Conservation (phyloP, 2,329 filamentous ascomycete genomes). For the Aschersonia sp. region DNA sequence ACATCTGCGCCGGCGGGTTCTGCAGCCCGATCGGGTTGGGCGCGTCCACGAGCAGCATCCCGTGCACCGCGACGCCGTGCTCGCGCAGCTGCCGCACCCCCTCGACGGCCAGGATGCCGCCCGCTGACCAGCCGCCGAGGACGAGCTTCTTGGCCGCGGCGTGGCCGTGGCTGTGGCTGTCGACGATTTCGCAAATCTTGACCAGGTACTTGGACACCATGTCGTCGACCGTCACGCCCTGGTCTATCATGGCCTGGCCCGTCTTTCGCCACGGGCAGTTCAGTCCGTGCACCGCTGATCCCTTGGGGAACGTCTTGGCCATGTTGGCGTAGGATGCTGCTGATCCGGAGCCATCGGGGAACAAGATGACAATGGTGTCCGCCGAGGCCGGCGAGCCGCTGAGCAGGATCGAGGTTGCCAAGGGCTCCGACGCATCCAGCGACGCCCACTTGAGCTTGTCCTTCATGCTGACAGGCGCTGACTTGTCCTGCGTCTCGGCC, state of each 20-base stretch:
- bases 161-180: background rate
- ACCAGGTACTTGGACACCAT: conserved; percentile 25
- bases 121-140: conserved; percentile 62
- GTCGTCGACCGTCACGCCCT: conserved; percentile 7
- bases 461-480: background rate
- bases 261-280: conserved; percentile 52
- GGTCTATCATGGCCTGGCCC: conserved; percentile 36
- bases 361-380: background rate
- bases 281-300: conserved; percentile 33
- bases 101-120: conserved; percentile 58
- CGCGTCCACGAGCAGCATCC: conserved; percentile 50
- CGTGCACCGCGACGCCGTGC: conserved; percentile 40
- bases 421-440: background rate
- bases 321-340: conserved; percentile 3
- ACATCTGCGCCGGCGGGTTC: conserved; percentile 45
- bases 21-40: conserved; percentile 55
- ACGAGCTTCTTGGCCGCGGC: background rate
- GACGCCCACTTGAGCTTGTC: background rate
- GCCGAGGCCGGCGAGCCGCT: background rate
- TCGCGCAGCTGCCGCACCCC: conserved; percentile 45
- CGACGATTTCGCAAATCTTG: conserved; percentile 44
- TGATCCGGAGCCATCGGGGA: conserved; percentile 1
- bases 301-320: conserved; percentile 23
- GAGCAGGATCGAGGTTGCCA: background rate
- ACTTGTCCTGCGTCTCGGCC: background rate